Evolutionary conservation across 345 rosid species (phyloP), one percentile per base, ranked within the genome.

Genomic region (Euclidium syriacum): DNA sequence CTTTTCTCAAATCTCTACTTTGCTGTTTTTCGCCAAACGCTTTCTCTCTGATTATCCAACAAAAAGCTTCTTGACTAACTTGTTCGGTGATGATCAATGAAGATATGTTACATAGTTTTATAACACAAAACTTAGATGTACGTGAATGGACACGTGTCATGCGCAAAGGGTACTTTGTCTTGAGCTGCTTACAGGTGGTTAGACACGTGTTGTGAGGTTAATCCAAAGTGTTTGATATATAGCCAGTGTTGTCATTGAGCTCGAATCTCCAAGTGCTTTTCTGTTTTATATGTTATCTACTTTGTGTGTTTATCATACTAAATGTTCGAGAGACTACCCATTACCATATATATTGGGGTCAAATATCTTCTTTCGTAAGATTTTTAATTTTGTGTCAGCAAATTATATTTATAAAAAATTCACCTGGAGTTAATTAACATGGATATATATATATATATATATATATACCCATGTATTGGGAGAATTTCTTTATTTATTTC

Each of bases 151-250:
- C 68, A 73, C 73, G 81, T 69, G 81, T 52, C 68, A 17, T 23
- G 6, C 11, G 10, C 25, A 19, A 16, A 44, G 57, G 33, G 44
- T 48, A 15, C 48, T 59, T 44, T 29, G 51, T 47, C 58, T 70
- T 70, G 8, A 70, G 30, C 52, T 68, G 52, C 40, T 64, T 42
- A 77, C 83, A 83, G 82, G 78, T 81, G 83, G 81, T 38, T 48
- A 56, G 76, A 72, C 79, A 74, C 83, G 64, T 69, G 81, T 78
- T 79, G 1, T 27, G 26, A 24, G 3, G 8, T 15, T 33, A 65
- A 57, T 8, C 11, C 9, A 41, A 42, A 56, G 75, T 56, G 59
- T 62, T 62, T 52, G 59, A 63, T 53, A 29, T 29, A 70, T 70
- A 70, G 30, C 63, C 62, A 62, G 50, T 62, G 51, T 62, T 62